Evolutionary conservation across 768 basidiomycete genomes (phyloP), one percentile per base, ranked within the genome.

Genomic region (Fomitopsis serialis): DNA sequence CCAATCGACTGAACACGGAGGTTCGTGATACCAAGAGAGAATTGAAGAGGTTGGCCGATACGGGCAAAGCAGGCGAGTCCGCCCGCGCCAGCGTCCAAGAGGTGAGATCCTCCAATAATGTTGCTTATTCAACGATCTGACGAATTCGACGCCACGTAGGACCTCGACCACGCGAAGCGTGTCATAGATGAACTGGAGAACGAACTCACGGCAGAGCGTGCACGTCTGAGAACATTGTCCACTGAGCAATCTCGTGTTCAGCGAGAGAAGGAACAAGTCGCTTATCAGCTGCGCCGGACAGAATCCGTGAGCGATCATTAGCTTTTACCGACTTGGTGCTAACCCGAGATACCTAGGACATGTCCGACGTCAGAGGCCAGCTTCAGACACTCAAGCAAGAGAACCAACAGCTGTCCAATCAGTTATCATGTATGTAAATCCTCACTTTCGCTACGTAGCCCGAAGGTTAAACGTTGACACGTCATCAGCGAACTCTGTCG

Each of bases 311-410:
- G 79, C 63, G 2, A 7, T n/a, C 19, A 1, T 24, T 23, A 9
- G 6, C 36, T 7, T 22, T 21, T 27, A n/a, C 17, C n/a, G 42
- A 24, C 2, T 27, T 19, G 13, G 42, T 45, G 19, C 40, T 59
- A 25, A 44, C 40, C 9, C 15, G 47, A 27, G 8, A 8, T 3
- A 8, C 27, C 21, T 59, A 92, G 89, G 89, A 90, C 61, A 89
- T 92, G 80, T 81, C 86, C 23, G 87, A 85, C 48, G 79, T 92
- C 42, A 84, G 81, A 58, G 67, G 76, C 12, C 84, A 92, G 32
- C 66, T 92, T 7, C 80, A 84, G 42, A 76, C 74, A 52, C 72
- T 81, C 67, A 92, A 89, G 68, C 79, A 82, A 54, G 85, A 89
- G 61, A 92, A 86, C 57, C 76, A 81, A 23, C 80, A 81, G 19